phyloP scores from a whole-genome alignment of 2,329 filamentous ascomycete genomes.

The Sclerotinia trifoliorum region DNA sequence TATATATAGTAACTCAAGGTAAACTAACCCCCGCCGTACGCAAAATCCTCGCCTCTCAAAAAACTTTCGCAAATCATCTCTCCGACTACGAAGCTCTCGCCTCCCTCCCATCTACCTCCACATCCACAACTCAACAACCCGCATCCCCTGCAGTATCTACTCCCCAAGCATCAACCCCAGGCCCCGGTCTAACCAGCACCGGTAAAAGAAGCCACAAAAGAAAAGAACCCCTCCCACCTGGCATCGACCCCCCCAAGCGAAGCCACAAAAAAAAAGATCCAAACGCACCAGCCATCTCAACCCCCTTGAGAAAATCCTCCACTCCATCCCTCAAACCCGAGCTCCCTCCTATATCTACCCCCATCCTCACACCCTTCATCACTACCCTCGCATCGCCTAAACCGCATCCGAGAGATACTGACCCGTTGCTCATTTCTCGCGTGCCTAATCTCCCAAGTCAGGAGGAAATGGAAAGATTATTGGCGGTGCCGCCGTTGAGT shows the following conservation, averaged over 20 bases:
- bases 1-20: slow-evolving; percentile 34
- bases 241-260: background rate
- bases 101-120: slow-evolving; percentile 44
- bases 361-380: slow-evolving; percentile 40
- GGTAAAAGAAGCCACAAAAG: slow-evolving; percentile 28
- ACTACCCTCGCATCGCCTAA: slow-evolving; percentile 20
- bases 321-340: background rate
- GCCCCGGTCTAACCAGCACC: slow-evolving; percentile 31
- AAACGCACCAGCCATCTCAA: slow-evolving; percentile 20
- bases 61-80: slow-evolving; percentile 80
- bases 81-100: slow-evolving; percentile 70
- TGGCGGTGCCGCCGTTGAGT: slow-evolving; percentile 62
- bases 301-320: background rate
- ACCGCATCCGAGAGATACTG: slow-evolving; percentile 50
- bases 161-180: slow-evolving; percentile 24
- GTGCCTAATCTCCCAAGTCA: slow-evolving; percentile 59
- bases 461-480: slow-evolving; percentile 61
- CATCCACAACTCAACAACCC: slow-evolving; percentile 30
- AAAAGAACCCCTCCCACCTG: slow-evolving; percentile 5
- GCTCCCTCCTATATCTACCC: slow-evolving; percentile 23
- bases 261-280: slow-evolving; percentile 38
- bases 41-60: slow-evolving; percentile 75
- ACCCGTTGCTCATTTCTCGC: slow-evolving; percentile 58
- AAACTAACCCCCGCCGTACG: slow-evolving; percentile 55
- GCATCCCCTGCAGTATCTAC: slow-evolving; percentile 32